Evolutionary conservation across 192 early-diverging fungal genomes (phyloP), one percentile per base, ranked within the genome.

Genomic region (Umbelopsis sp.): DNA sequence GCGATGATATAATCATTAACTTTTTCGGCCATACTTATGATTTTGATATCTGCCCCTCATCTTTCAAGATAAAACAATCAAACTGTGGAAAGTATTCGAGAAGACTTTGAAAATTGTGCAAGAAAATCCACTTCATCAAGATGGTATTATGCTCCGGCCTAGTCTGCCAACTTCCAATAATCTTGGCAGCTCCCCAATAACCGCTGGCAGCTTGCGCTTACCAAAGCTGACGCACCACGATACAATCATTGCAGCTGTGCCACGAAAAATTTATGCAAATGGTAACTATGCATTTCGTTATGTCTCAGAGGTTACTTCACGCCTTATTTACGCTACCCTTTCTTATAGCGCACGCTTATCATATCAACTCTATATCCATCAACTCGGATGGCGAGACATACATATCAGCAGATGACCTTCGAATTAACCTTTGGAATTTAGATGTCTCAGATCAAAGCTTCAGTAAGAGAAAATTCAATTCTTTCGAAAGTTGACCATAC

Each of bases 31-130:
- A 41, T 41, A 41, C 38, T 41, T 1, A n/a, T n/a, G n/a, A 41
- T 11, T 8, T 38, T 41, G 38, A 41, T 11, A 6, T 1, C 38
- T n/a, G n/a, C n/a, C n/a, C n/a, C n/a, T 24, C 20, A 25, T 20
- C 7, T 4, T 65, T 29, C 1, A 73, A 95, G 97, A 99, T 84
- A 99, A 99, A 81, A 99, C 97, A 38, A 95, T 99, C 82, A 99
- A 99, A 84, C 89, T 99, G 43, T 99, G 97, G 97, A 99, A 99
- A 81, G 92, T 99, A 21, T 98, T 95, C 87, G 96, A 99, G 81
- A 97, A 98, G 81, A 92, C 93, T 16, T 89, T 98, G 70, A 97
- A 98, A 79, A 87, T 97, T 21, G 94, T 99, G 29, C 83, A 95
- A 1, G 97, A 99, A 80, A 96, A 88, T 74, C 96, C 94, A 81